A percentile compares a stretch with the other conserved stretches of the same genome.
phyloP scores from a whole-genome alignment of 768 basidiomycete genomes.

The Lactarius quietus region DNA sequence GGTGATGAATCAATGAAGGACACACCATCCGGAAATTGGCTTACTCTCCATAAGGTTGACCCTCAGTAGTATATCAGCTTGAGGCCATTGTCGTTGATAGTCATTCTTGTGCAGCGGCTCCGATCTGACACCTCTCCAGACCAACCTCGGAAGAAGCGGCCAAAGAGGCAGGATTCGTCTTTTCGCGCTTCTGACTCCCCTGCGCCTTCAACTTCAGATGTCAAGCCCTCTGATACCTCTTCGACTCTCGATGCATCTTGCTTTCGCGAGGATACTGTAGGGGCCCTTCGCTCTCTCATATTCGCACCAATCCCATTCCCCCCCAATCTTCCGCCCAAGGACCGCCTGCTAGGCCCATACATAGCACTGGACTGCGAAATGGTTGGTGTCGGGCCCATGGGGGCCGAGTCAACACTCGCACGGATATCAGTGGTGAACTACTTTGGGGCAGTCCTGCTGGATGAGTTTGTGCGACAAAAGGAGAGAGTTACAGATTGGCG shows the following conservation, averaged over 20 bases:
- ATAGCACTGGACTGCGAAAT: constrained; percentile 95
- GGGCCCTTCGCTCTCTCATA: constrained; percentile 14
- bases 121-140: neutral
- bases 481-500: constrained; percentile 92
- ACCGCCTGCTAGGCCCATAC: constrained; percentile 54
- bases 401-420: constrained; percentile 78
- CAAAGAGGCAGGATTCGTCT: neutral
- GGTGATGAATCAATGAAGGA: neutral
- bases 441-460: constrained; percentile 72
- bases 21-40: constrained; percentile 21
- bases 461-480: constrained; percentile 81
- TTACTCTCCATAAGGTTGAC: constrained; percentile 19
- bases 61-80: neutral
- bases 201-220: constrained; percentile 11
- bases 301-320: constrained; percentile 34
- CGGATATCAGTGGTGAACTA: constrained; percentile 90
- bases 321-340: constrained; percentile 16
- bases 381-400: constrained; percentile 91
- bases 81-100: constrained; percentile 8
- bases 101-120: constrained; percentile 8
- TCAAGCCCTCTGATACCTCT: neutral
- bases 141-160: constrained; percentile 2
- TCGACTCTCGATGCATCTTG: neutral
- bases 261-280: constrained; percentile 5
- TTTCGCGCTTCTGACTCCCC: neutral